Evolutionary conservation across 805 yeast genomes (phyloP), one percentile per base, ranked within the genome.

Genomic region (Candida tibetensis): DNA sequence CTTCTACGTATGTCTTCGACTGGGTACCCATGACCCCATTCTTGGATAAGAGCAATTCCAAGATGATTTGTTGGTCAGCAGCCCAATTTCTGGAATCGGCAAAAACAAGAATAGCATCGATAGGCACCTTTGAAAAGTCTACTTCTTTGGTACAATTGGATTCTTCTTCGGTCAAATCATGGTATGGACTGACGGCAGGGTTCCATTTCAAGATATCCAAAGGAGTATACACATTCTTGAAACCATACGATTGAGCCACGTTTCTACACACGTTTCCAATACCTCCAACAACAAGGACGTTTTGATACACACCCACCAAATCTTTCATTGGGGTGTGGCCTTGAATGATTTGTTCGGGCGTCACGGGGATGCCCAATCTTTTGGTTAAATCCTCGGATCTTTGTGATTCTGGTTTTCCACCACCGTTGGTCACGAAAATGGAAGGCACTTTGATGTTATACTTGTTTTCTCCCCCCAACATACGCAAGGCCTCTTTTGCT

Each of bases 291-390:
- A 88, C 95, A 32, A 88, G 66, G 4, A 88, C 95, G 40, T 83
- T 84, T 40, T 82, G 67, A 60, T 81, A 79, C 12, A 73, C 69
- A 21, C 74, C 75, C 10, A 82, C 85, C 54, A 87, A 71, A 53
- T 85, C 95, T 50, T 78, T 81, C 93, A 88, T 88, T 23, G 96
- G 96, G 1, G 96, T 88, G 62, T 88, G 95, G 44, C 95, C 95
- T 62, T 88, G 96, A 51, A 88, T 84, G 42, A 88, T 84, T 65
- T 88, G 96, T 38, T 80, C 87, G 30, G 79, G 79, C 9, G 82
- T 75, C 42, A 88, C 77, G 28, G 74, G 74, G 28, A 77, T 63
- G 15, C 71, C 76, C 45, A 88, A 70, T 47, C 87, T 66, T 40
- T 72, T 69, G 30, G 81, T 69, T 53, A 88, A 70, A 48, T 86